Percentiles rank a stretch among this genome's conserved stretches.
Evolutionary conservation across 495 filamentous ascomycete genomes (phyloP).

Genomic region (Penicillium flavigenum): DNA sequence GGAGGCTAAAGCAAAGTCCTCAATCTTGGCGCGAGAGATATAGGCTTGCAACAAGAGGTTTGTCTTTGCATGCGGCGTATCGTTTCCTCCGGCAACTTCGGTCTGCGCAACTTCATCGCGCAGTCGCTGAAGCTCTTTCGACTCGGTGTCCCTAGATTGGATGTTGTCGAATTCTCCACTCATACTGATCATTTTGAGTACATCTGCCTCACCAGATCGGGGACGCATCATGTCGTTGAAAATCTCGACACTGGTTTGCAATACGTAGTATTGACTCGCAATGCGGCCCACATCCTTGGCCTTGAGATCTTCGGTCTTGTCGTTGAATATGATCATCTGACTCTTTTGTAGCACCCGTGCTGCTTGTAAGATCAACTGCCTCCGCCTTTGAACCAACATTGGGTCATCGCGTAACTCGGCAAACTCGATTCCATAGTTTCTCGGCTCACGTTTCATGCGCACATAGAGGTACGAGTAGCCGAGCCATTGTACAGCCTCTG

Average conservation of each 20-base stretch:
- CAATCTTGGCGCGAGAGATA: constrained; percentile 82
- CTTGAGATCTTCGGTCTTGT: constrained; percentile 82
- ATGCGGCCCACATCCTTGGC: constrained; percentile 95
- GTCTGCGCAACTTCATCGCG: constrained; percentile 66
- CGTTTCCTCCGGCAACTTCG: constrained; percentile 70
- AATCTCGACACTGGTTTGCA: constrained; percentile 87
- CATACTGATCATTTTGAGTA: constrained; percentile 91
- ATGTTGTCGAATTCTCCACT: constrained; percentile 98
- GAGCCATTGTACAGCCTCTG: constrained; percentile 93
- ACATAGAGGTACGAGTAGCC: constrained; percentile 98
- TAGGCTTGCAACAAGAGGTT: constrained; percentile 94
- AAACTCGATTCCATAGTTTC: constrained; percentile 95
- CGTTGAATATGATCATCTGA: constrained; percentile 99
- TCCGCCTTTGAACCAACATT: constrained; percentile 73
- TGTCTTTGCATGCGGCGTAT: constrained; percentile 82
- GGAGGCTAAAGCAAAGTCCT: constrained; percentile 89
- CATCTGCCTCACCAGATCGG: constrained; percentile 78
- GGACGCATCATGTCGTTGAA: constrained; percentile 92
- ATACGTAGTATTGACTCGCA: constrained; percentile 94
- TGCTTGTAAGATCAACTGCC: constrained; percentile 82
- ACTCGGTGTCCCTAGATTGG: constrained; percentile 83
- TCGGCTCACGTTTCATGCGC: constrained; percentile 87
- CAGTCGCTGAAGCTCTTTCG: constrained; percentile 69
- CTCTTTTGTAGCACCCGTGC: constrained; percentile 81
- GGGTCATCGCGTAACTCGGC: constrained; percentile 87